Evolutionary conservation across 2,329 filamentous ascomycete species (phyloP), one percentile per base, ranked within the genome.

Genomic region (Cercospora zeina): DNA sequence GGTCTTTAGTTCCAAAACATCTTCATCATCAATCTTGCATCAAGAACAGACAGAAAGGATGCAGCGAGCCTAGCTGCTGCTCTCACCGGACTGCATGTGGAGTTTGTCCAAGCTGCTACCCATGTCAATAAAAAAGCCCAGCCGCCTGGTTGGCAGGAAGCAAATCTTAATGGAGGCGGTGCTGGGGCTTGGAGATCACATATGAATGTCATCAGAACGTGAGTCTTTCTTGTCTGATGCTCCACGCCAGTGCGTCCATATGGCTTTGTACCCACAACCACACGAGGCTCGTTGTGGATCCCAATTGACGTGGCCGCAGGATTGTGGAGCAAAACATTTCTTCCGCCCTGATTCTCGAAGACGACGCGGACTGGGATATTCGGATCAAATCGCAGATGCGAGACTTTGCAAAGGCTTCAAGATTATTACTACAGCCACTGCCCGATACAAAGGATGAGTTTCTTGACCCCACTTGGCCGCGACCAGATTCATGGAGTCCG

Each of bases 1-100:
- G 19, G 3, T 24, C 1, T 16, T 4, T 5, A 65, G 81, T 84
- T 84, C 63, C 74, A 80, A 27, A 75, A 80, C 51, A 78, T 84
- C 14, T 76, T 83, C 62, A 79, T 81, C 19, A 76, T 84, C 39
- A 81, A 80, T 50, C 74, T 83, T 6, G 78, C 81, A 1, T 75
- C 76, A 19, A 73, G 82, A 4, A 79, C 76, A 19, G 82, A 84
- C 64, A 77, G 81, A 8, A 76, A 79, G 51, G 80, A 84, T 71
- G 75, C 78, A 2, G 77, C 83, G 67, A 72, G 75, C 2, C 71
- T 82, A 4, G 77, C 79, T 2, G 79, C 80, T 1, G 76, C 77
- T 0, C 73, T 81, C 4, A 81, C 74, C 33, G 74, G 76, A n/a
- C 67, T 84, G 10, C 67, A 74, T 0, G 68, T 84, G 21, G 76